Evolutionary conservation across 1,139 yeast species (phyloP), one percentile per base, ranked within the genome.

Genomic region (Hansenula sp.): DNA sequence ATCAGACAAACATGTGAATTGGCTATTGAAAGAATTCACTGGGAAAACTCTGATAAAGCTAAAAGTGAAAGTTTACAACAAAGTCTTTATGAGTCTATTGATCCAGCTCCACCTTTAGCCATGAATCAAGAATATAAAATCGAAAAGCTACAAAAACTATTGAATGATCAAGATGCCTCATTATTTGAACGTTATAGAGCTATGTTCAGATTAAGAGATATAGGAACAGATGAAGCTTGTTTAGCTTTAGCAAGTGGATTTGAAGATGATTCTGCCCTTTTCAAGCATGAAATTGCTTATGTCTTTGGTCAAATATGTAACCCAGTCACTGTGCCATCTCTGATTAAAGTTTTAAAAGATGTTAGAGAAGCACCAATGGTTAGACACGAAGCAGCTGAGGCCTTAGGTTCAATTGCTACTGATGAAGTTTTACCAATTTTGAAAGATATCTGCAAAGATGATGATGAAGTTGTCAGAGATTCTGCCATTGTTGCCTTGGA

Each of bases 371-470:
- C 95, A 38, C 96, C 95, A 48, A 94, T 94, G 99, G 99, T 94
- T 31, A 84, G 99, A 70, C 99, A 94, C 63, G 99, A 94, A 69
- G 99, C 99, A 46, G 99, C 99, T 28, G 99, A 94, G 69, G 99
- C 99, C 27, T 76, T 94, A 57, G 99, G 99, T 21, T 79, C 96
- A 27, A 93, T 94, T 63, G 98, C 96, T 24, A 88, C 97, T n/a
- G 96, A 88, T 58, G 97, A 91, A 47, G 96, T 93, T 41, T 75
- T 91, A 54, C 97, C 97, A 16, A 84, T 93, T 33, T 77, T 94
- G 60, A 77, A 86, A 62, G 72, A 81, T 37, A 87, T 86, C 66
- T 76, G 91, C 57, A 72, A 80, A 56, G 99, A 94, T 63, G 73
- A 79, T 49, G 96, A 87, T 58, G 79, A 76, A 47, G 99, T 94